Evolutionary conservation across 805 yeast genomes (phyloP).

Genomic region (Barnettozyma salicaria): DNA sequence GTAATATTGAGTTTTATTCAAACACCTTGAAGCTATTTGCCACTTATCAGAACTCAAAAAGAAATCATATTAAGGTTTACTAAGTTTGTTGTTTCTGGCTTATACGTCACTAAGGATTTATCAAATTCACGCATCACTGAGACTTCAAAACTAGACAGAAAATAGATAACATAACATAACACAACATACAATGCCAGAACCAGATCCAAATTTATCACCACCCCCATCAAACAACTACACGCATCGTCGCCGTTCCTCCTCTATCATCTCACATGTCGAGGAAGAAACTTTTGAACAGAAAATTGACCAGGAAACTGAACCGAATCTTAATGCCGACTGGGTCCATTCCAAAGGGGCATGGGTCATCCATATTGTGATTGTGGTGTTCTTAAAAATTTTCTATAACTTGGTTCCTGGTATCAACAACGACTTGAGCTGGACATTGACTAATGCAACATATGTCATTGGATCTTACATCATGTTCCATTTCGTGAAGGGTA

Average conservation of each 20-base stretch:
- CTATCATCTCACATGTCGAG: slow-evolving; percentile 85
- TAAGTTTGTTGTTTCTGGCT: too few relatives aligned
- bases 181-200: slow-evolving; percentile 7
- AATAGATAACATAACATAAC: too few relatives aligned
- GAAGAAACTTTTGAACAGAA: slow-evolving; percentile 90
- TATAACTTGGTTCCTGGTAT: slow-evolving; percentile 79
- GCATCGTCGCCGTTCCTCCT: slow-evolving; percentile 72
- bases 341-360: slow-evolving; percentile 95
- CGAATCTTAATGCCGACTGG: slow-evolving; percentile 94
- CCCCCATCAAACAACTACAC: slow-evolving; percentile 12
- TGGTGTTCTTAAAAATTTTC: slow-evolving; percentile 64
- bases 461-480: slow-evolving; percentile 88
- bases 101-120: too few relatives aligned
- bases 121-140: too few relatives aligned
- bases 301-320: slow-evolving; percentile 82
- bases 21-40: too few relatives aligned
- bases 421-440: slow-evolving; percentile 84
- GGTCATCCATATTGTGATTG: slow-evolving; percentile 84
- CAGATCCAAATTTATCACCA: slow-evolving; percentile 14
- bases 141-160: too few relatives aligned
- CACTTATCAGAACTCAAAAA: too few relatives aligned
- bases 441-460: slow-evolving; percentile 84
- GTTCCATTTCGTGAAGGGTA: slow-evolving; percentile 96
- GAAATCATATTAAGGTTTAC: too few relatives aligned
- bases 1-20: too few relatives aligned